Evolutionary conservation across 108 stramenopile species (phyloP), one percentile per base, ranked within the genome.

Genomic region (Pseudonitzschia delicatissima): DNA sequence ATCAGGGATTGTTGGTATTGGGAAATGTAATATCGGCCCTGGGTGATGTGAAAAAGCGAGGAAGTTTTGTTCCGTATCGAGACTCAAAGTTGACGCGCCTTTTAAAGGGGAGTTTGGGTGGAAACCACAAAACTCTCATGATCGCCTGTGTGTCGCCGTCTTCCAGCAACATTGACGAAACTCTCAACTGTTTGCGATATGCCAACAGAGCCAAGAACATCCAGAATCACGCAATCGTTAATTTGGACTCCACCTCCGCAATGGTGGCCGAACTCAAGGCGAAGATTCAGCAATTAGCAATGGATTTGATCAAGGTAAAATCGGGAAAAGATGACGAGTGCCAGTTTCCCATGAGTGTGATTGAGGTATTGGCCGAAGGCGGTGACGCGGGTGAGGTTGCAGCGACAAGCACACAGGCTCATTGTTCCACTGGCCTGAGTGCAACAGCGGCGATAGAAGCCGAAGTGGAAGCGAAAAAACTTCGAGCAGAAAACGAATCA

Each of bases 21-120:
- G 99, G 97, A 11, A 98, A 99, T 68, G 96, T 96, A 44, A 98
- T 99, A 71, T 96, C 96, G 35, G 96, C 97, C 0, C 69, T 99
- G 5, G 88, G 90, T 2, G 89, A 85, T 62, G 78, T 80, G 52
- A 79, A 67, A 49, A 81, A 87, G 67, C 76, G 69, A 37, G 85
- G 88, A 29, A 63, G 77, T 0, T 92, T 90, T 73, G 96, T 98
- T 0, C 97, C 97, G 0, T 99, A 98, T 74, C 86, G 99, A 3
- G 99, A 99, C 76, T 90, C 88, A 33, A 97, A 98, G 77, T 81
- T 97, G 45, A 96, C 94, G 3, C 66, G 90, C n/a, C 66, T 96
- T 49, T 76, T 96, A 8, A 81, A 88, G 34, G 98, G 95, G 25
- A 86, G 84, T 64, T 81, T 97, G 28, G 96, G 97, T 15, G 98